A percentile compares a stretch with the other conserved stretches of the same genome.
Evolutionary conservation across 1,284 basidiomycete genomes (phyloP).

Genomic region (Ceratobasidium sp.): DNA sequence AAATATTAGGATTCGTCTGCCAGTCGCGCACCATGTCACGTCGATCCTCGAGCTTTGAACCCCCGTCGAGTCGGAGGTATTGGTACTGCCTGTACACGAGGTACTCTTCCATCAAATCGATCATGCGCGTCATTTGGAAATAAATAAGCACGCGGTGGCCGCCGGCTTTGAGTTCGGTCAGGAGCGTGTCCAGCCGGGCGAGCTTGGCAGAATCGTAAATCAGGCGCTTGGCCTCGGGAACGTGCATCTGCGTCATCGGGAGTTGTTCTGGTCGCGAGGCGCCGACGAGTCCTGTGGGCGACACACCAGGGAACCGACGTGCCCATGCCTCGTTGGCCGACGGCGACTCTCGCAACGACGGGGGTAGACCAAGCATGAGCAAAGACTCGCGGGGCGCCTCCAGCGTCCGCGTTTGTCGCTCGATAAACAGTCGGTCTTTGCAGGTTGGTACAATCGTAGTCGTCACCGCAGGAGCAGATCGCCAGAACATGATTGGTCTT

Average conservation of each 20-base stretch:
- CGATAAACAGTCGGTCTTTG: slow-evolving; percentile 83
- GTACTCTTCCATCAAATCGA: slow-evolving; percentile 99
- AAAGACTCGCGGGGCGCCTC: slow-evolving; percentile 80
- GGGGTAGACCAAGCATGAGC: slow-evolving; percentile 88
- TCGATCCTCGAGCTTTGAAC: slow-evolving; percentile 94
- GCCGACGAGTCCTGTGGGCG: slow-evolving; percentile 77
- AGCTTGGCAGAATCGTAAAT: slow-evolving; percentile 98
- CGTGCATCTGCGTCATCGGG: slow-evolving; percentile 88
- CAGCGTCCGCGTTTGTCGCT: slow-evolving; percentile 70
- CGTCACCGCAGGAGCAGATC: slow-evolving; percentile 85
- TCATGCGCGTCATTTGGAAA: slow-evolving; percentile 99
- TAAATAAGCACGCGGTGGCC: slow-evolving; percentile 97
- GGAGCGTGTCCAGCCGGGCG: slow-evolving; percentile 87
- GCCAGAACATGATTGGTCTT: slow-evolving; percentile 83
- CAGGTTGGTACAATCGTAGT: slow-evolving; percentile 84
- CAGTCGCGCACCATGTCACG: slow-evolving; percentile 99
- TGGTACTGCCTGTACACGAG: slow-evolving; percentile 98
- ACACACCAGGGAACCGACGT: slow-evolving; percentile 71
- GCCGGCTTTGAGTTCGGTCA: slow-evolving; percentile 92
- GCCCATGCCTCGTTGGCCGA: slow-evolving; percentile 67
- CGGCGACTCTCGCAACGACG: slow-evolving; percentile 74
- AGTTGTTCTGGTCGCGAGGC: slow-evolving; percentile 81
- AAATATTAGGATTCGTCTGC: slow-evolving; percentile 97
- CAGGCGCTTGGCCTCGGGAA: slow-evolving; percentile 95
- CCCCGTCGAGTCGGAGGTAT: slow-evolving; percentile 95